Conservation (phyloP, 768 basidiomycete genomes). For the Lentinula sp. region DNA sequence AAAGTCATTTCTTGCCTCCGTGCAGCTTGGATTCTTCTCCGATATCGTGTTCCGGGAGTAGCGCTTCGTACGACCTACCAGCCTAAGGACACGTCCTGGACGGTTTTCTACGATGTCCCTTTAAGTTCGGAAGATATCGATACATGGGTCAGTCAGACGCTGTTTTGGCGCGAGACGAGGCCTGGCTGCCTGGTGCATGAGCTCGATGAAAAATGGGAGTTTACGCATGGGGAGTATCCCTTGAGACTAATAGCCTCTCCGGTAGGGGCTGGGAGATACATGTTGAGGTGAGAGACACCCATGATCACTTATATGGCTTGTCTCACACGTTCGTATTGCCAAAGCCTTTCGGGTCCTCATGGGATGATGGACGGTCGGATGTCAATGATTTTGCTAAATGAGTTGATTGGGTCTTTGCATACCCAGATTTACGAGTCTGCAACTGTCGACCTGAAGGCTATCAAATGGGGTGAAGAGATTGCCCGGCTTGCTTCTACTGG, state of each 20-base stretch:
- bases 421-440: background rate
- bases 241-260: background rate
- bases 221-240: background rate
- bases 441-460: background rate
- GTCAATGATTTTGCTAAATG: background rate
- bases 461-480: background rate
- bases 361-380: background rate
- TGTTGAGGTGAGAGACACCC: background rate
- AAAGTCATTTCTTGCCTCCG: background rate
- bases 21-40: background rate
- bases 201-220: background rate
- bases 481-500: background rate
- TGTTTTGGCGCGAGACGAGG: background rate
- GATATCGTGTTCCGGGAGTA: background rate
- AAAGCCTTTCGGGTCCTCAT: background rate
- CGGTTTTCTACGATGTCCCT: background rate
- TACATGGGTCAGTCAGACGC: background rate
- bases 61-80: background rate
- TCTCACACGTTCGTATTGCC: background rate
- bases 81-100: background rate
- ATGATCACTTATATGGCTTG: background rate
- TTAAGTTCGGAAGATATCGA: background rate
- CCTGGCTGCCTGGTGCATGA: background rate
- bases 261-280: background rate
- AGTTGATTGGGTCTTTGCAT: background rate